Conservation (phyloP, 371 early-diverging fungal genomes). For the Catenaria anguillulae region DNA sequence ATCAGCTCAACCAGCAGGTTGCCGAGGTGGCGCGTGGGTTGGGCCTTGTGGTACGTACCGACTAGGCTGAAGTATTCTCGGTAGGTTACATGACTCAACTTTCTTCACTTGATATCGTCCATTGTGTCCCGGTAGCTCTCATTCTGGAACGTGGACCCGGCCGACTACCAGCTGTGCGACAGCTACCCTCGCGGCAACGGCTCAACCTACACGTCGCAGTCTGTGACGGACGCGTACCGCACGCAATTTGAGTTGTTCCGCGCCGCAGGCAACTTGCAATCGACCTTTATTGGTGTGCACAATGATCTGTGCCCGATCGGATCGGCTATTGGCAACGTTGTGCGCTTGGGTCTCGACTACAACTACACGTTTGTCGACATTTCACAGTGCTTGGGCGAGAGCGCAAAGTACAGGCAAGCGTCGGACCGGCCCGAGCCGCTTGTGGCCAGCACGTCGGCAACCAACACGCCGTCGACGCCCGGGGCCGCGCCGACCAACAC, state of each 20-base stretch:
- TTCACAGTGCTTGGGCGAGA: background rate
- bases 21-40: background rate
- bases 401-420: background rate
- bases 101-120: too few relatives aligned
- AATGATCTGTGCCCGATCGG: conserved; percentile 1
- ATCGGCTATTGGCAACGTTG: background rate
- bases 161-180: conserved; percentile 2
- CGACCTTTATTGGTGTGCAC: background rate
- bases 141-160: conserved; percentile 2
- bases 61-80: too few relatives aligned
- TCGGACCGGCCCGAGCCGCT: background rate
- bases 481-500: background rate
- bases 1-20: background rate
- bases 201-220: background rate
- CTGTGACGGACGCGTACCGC: background rate
- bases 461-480: background rate
- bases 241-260: background rate
- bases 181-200: too few relatives aligned
- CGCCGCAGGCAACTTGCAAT: background rate
- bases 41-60: background rate
- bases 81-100: too few relatives aligned
- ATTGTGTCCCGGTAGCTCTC: too few relatives aligned
- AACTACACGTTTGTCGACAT: background rate
- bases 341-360: background rate
- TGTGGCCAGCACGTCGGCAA: background rate